Conservation (phyloP, 2,329 filamentous ascomycete genomes). For the Colletotrichum chlorophyti region DNA sequence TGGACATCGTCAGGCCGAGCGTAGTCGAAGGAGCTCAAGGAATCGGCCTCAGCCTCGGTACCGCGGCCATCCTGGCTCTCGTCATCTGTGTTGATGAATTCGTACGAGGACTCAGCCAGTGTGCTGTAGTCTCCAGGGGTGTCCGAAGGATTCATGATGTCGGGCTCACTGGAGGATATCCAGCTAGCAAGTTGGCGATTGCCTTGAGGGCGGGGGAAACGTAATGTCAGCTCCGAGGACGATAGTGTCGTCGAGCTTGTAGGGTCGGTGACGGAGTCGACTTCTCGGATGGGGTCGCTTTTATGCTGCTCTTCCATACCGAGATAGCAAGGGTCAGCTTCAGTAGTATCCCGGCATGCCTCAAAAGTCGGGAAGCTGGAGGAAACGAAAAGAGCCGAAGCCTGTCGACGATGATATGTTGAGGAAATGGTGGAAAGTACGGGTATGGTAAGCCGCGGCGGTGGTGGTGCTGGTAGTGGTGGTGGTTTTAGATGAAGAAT, state of each 20-base stretch:
- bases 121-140: slow-evolving; percentile 55
- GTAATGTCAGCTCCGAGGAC: slow-evolving; percentile 56
- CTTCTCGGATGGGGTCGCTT: slow-evolving; percentile 18
- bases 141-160: slow-evolving; percentile 58
- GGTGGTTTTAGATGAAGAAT: too few species aligned
- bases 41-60: slow-evolving; percentile 55
- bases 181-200: slow-evolving; percentile 64
- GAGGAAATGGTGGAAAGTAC: neutral
- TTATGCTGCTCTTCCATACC: slow-evolving; percentile 59
- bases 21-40: slow-evolving; percentile 57
- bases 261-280: slow-evolving; percentile 29
- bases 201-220: slow-evolving; percentile 63
- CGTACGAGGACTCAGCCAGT: slow-evolving; percentile 63
- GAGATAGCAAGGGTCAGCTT: slow-evolving; percentile 45
- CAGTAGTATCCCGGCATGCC: slow-evolving; percentile 44
- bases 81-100: slow-evolving; percentile 61
- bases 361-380: slow-evolving; percentile 33
- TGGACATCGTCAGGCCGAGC: slow-evolving; percentile 58
- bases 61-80: slow-evolving; percentile 58
- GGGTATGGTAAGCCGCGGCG: too few species aligned
- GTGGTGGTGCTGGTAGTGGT: slow-evolving; percentile 15
- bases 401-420: slow-evolving; percentile 2
- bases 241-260: slow-evolving; percentile 38
- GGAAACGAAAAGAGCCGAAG: neutral
- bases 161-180: slow-evolving; percentile 63